Evolutionary conservation across 495 filamentous ascomycete species (phyloP), one percentile per base, ranked within the genome.

Genomic region (Letharia columbiana): DNA sequence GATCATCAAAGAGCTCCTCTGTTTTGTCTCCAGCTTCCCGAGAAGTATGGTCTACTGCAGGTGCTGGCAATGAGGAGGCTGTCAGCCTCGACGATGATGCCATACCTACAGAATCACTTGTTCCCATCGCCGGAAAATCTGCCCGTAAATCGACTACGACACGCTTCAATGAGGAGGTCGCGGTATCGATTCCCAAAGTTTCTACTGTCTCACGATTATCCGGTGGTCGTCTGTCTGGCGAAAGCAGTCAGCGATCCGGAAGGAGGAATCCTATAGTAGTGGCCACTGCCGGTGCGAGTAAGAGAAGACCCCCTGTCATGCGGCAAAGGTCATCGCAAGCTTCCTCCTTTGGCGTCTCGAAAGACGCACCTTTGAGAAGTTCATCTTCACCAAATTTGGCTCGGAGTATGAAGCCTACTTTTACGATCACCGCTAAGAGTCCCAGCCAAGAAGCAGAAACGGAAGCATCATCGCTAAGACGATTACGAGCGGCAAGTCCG

Each of bases 321-420:
- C 75, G 79, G 37, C 76, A 77, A 68, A 80, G 78, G 64, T 80
- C 79, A 17, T 78, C 78, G 18, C 79, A 77, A 61, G 58, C 61
- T 23, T 10, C 61, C 35, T 54, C 66, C 45, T 45, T 60, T 37
- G 52, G 31, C 13, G 49, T 17, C 50, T 67, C 33, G 33, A 56
- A 64, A 64, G 37, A 44, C 3, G 17, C 42, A 18, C 59, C 42
- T 10, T 15, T 54, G 61, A 67, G 61, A 45, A 67, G 37, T 44
- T 41, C 59, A 42, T 64, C 61, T 37, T 64, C 49, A 39, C 37
- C 33, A 49, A 42, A 52, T 37, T 20, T 63, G 11, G 61, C 44
- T 49, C 45, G 35, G 35, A 67, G 33, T 45, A 44, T 60, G 35
- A 54, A 64, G 28, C 10, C 58, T 62, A 20, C 28, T n/a, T 18